These are phyloP conservation scores for Simplicillium sp. DNA, from an alignment of 2,329 filamentous ascomycete species.

Conservation along the genomic window DNA sequence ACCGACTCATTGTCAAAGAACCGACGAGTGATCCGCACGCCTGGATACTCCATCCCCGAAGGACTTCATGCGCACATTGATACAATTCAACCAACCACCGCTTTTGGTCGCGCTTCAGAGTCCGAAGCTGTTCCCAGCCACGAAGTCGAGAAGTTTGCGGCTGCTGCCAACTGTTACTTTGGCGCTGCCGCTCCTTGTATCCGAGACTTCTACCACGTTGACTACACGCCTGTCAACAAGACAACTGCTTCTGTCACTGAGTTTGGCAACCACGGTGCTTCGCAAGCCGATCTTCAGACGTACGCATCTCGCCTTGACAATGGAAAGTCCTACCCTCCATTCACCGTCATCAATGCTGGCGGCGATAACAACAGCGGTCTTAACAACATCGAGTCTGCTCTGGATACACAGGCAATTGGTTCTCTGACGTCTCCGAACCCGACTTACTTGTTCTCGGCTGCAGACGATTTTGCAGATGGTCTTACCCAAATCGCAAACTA, in stretches of 20 bases:
- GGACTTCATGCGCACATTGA: neutral
- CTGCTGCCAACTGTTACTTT: neutral
- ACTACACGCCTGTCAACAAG: slow-evolving; percentile 3
- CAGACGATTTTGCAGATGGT: neutral
- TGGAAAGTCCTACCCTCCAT: neutral
- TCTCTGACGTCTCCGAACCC: neutral
- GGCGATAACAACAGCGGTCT: neutral
- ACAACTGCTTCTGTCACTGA: slow-evolving; percentile 4
- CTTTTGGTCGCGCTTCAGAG: neutral
- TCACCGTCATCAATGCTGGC: neutral
- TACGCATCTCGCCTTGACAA: neutral
- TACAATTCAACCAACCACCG: neutral
- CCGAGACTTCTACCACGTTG: slow-evolving; percentile 5
- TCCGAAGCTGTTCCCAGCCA: neutral
- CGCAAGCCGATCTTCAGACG: too few relatives aligned
- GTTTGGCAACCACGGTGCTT: too few relatives aligned
- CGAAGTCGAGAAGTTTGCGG: neutral
- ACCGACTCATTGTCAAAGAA: neutral
- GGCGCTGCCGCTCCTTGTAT: slow-evolving; percentile 4
- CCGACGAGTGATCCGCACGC: neutral
- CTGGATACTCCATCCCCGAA: neutral
- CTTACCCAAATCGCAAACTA: too few relatives aligned
- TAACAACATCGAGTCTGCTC: neutral
- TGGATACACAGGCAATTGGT: neutral
- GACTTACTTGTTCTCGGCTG: neutral